These are phyloP conservation scores for Fraxinus baroniana DNA, from an alignment of 305 asterid genomes.

Conservation along the genomic window DNA sequence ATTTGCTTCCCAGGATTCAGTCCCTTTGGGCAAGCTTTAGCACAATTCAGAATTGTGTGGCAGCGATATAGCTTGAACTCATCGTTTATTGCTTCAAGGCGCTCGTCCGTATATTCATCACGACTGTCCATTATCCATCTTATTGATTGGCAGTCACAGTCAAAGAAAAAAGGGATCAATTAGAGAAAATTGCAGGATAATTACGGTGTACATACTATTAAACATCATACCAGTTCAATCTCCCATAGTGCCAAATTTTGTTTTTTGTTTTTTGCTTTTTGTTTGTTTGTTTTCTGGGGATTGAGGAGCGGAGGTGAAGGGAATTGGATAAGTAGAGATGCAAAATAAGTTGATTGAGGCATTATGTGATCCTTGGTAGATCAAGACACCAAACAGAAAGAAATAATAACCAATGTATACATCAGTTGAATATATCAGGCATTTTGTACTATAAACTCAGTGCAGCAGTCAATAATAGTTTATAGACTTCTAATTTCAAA, in stretches of 20 bases:
- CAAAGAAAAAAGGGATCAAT: not conserved
- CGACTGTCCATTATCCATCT: slow-evolving; percentile 99
- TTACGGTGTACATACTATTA: not conserved
- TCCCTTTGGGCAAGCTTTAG: slow-evolving; percentile 97
- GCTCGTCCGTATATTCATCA: slow-evolving; percentile 89
- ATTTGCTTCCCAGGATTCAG: slow-evolving; percentile 88
- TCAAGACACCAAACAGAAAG: not conserved
- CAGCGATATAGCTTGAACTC: slow-evolving; percentile 96
- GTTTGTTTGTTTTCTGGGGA: not conserved
- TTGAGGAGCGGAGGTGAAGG: not conserved
- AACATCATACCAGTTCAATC: not conserved
- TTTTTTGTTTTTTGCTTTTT: too few species aligned
- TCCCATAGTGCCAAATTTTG: not conserved
- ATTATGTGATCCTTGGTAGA: not conserved
- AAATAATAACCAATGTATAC: not conserved
- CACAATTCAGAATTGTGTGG: slow-evolving; percentile 92
- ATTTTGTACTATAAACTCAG: not conserved
- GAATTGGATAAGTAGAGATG: not conserved
- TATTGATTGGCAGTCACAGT: slow-evolving; percentile 20
- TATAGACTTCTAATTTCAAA: not conserved
- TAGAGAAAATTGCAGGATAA: not conserved
- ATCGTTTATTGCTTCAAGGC: slow-evolving; percentile 79
- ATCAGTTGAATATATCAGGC: not conserved
- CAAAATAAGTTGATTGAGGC: not conserved
- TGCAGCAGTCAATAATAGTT: not conserved